A percentile compares a stretch with the other conserved stretches of the same genome.
phyloP scores from a whole-genome alignment of 2,329 filamentous ascomycete species.

The Exophiala viscosa region DNA sequence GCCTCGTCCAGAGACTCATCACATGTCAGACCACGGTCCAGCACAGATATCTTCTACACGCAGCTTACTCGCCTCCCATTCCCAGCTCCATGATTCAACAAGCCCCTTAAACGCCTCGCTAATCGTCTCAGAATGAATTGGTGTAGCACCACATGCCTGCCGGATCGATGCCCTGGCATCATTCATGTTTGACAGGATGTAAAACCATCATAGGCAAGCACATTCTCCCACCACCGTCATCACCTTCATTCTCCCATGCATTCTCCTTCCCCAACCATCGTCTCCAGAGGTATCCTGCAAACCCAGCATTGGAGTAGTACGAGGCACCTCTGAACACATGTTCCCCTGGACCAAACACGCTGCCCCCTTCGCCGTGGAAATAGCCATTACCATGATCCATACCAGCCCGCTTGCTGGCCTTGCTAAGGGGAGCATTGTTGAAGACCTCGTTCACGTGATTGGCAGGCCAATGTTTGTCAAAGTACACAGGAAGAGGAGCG shows the following conservation, averaged over 20 bases:
- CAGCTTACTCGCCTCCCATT: too few relatives aligned
- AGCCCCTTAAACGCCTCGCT: too few relatives aligned
- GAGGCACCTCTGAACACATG: constrained; percentile 53
- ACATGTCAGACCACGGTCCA: too few relatives aligned
- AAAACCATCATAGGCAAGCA: constrained; percentile 30
- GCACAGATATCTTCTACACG: too few relatives aligned
- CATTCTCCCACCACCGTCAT: constrained; percentile 24
- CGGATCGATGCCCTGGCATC: constrained; percentile 7
- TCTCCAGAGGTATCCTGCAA: constrained; percentile 53
- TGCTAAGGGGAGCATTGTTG: constrained; percentile 51
- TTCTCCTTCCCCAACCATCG: constrained; percentile 48
- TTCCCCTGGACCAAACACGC: constrained; percentile 51
- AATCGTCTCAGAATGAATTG: too few relatives aligned
- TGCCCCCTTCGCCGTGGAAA: constrained; percentile 35
- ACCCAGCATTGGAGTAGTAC: constrained; percentile 54
- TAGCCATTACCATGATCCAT: constrained; percentile 33
- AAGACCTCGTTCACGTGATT: constrained; percentile 53
- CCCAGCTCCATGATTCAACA: too few relatives aligned
- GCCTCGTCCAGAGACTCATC: too few relatives aligned
- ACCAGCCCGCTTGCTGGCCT: constrained; percentile 48
- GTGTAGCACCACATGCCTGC: background rate
- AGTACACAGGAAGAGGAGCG: constrained; percentile 55
- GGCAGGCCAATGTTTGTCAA: constrained; percentile 55
- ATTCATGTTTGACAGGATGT: constrained; percentile 28
- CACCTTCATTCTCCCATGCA: constrained; percentile 16